A percentile compares a stretch with the other conserved stretches of the same genome.
These are phyloP conservation scores for Quercus phellos DNA, from an alignment of 331 rosid genomes.

Conservation along the genomic window DNA sequence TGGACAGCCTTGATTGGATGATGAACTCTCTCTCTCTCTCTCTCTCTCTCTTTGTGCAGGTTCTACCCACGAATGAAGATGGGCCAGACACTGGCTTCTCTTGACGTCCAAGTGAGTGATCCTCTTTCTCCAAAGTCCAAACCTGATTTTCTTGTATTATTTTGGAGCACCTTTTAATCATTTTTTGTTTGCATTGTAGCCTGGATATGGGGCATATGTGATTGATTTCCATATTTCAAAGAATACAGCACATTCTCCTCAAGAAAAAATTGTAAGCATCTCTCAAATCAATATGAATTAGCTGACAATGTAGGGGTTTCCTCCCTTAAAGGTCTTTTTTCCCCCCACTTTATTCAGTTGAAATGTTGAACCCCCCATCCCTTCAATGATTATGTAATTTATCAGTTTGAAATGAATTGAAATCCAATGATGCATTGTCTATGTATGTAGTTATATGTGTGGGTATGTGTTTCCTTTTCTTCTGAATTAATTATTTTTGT, in stretches of 20 bases:
- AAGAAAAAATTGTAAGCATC: constrained; percentile 72
- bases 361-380: background rate
- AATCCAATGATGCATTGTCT: background rate
- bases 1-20: constrained; percentile 3
- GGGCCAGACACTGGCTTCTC: constrained; percentile 57
- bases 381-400: background rate
- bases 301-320: background rate
- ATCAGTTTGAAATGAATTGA: background rate
- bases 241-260: constrained; percentile 23
- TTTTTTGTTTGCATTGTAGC: constrained; percentile 45
- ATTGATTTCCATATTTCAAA: constrained; percentile 67
- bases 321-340: background rate
- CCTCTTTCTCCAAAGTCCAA: constrained; percentile 10
- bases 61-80: constrained; percentile 68
- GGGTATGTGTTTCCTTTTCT: background rate
- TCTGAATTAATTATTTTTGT: background rate
- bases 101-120: constrained; percentile 62
- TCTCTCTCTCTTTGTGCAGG: constrained; percentile 33
- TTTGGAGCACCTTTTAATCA: constrained; percentile 18
- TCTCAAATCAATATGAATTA: constrained; percentile 16
- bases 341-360: no score
- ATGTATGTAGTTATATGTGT: background rate
- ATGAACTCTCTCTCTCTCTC: background rate
- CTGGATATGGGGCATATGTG: constrained; percentile 66
- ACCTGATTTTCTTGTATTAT: constrained; percentile 1